Evolutionary conservation across 768 basidiomycete species (phyloP).

Genomic region (Brasilioporus rufonigricans): DNA sequence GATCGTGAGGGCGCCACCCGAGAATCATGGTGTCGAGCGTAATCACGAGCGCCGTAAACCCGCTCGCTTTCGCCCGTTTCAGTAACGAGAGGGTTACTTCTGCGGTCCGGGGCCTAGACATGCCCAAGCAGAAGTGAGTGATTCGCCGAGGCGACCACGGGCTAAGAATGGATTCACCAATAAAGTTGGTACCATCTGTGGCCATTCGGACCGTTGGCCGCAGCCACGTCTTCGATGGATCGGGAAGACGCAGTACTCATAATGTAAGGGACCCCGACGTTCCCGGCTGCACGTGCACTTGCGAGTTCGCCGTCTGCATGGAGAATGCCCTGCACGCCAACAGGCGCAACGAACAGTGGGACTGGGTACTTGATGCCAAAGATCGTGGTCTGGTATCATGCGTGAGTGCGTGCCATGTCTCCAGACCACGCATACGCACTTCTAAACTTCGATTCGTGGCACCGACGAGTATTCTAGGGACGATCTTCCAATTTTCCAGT

Average conservation of each 20-base stretch:
- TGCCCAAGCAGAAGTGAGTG: too few species aligned
- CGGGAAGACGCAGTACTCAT: slow-evolving; percentile 74
- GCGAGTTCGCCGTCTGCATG: slow-evolving; percentile 71
- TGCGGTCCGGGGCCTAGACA: slow-evolving; percentile 21
- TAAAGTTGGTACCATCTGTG: slow-evolving; percentile 82
- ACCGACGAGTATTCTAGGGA: slow-evolving; percentile 75
- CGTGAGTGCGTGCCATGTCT: too few species aligned
- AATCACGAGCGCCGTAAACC: slow-evolving; percentile 71
- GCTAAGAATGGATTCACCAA: slow-evolving; percentile 51
- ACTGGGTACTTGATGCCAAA: slow-evolving; percentile 63
- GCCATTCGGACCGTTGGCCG: slow-evolving; percentile 59
- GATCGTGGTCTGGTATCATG: slow-evolving; percentile 61
- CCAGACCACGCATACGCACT: slow-evolving; percentile 42
- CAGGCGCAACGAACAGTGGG: slow-evolving; percentile 67
- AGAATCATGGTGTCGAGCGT: too few species aligned
- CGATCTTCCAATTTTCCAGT: slow-evolving; percentile 66
- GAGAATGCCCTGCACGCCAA: slow-evolving; percentile 78
- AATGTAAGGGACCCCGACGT: slow-evolving; percentile 63
- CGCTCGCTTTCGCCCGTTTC: slow-evolving; percentile 59
- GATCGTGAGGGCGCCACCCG: slow-evolving; percentile 77
- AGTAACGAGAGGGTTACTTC: slow-evolving; percentile 66
- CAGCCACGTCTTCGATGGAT: slow-evolving; percentile 75
- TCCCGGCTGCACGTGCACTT: slow-evolving; percentile 60
- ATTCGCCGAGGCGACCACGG: too few species aligned
- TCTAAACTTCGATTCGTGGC: slow-evolving; percentile 57